Conservation (phyloP, 1,284 basidiomycete genomes). For the Pterulicium gracile region DNA sequence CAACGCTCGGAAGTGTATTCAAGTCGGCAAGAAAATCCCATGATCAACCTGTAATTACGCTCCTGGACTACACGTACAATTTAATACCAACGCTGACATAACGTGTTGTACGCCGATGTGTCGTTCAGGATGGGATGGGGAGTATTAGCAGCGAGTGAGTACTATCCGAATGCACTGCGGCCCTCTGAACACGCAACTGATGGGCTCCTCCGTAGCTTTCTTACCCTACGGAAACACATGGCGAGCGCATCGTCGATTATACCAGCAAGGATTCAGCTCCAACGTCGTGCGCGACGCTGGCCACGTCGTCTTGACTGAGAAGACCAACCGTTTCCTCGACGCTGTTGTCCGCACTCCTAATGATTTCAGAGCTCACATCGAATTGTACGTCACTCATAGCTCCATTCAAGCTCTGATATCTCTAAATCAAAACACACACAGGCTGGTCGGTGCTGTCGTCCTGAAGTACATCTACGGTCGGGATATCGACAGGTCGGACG, state of each 20-base stretch:
- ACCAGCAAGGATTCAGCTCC: conserved; percentile 5
- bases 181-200: too few relatives aligned
- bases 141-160: too few relatives aligned
- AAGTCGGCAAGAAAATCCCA: conserved; percentile 17
- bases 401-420: background rate
- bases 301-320: background rate
- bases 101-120: background rate
- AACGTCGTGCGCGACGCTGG: conserved; percentile 2
- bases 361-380: conserved; percentile 5
- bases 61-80: background rate
- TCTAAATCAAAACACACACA: conserved; percentile 3
- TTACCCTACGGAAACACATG: background rate
- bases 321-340: background rate
- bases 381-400: too few relatives aligned
- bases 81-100: too few relatives aligned
- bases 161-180: too few relatives aligned
- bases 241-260: conserved; percentile 9
- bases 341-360: conserved; percentile 6
- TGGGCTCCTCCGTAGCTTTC: background rate
- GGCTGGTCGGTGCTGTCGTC: conserved; percentile 5
- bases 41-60: conserved; percentile 13
- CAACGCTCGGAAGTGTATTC: conserved; percentile 21
- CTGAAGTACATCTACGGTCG: conserved; percentile 6
- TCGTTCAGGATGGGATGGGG: conserved; percentile 23
- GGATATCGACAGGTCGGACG: conserved; percentile 6